Evolutionary conservation across 2,329 filamentous ascomycete genomes (phyloP), one percentile per base, ranked within the genome.

Genomic region (Stenocarpella maydis): DNA sequence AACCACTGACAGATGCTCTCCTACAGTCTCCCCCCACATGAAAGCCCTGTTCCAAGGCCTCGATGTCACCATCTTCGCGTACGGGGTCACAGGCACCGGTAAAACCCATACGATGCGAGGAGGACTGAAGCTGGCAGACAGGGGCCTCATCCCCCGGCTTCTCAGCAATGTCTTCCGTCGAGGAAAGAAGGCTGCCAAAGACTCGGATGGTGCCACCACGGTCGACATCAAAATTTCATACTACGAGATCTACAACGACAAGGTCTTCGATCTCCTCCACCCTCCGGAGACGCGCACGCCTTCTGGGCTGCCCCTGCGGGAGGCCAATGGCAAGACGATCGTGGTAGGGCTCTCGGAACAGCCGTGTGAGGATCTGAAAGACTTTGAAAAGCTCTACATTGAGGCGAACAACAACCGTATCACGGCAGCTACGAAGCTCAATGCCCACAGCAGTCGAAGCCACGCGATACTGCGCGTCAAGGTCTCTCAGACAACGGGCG

Each of bases 31-130:
- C 49, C 94, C 95, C 1, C 94, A 95, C 63, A 85, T 98, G 72
- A 98, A 97, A 79, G 92, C 96, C 67, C 88, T 98, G 12, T 98
- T 98, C 82, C 91, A 91, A 80, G 96, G 93, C 69, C 90, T 94
- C 77, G 93, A 97, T 81, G 88, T 95, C 50, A 97, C 94, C 14
- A 88, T 97, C 69, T 97, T 98, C 77, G 94, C 95, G 34, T 97
- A 98, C 78, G 95, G 95, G 71, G 93, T 95, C 70, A 97, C 95
- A 0, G 95, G 95, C 55, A 97, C 94, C 0, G 95, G 95, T 68
- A 98, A 98, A 82, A 98, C 95, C 70, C 93, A 97, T 81, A 98
- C 95, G 3, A 97, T 98, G 94, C 91, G 95, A 73, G 95, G 95
- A 73, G 95, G 95, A 47, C 88, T 97, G 80, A 92, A 92, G 77